Conservation (phyloP, 1,284 basidiomycete genomes). For the Rhodotorula sp. region DNA sequence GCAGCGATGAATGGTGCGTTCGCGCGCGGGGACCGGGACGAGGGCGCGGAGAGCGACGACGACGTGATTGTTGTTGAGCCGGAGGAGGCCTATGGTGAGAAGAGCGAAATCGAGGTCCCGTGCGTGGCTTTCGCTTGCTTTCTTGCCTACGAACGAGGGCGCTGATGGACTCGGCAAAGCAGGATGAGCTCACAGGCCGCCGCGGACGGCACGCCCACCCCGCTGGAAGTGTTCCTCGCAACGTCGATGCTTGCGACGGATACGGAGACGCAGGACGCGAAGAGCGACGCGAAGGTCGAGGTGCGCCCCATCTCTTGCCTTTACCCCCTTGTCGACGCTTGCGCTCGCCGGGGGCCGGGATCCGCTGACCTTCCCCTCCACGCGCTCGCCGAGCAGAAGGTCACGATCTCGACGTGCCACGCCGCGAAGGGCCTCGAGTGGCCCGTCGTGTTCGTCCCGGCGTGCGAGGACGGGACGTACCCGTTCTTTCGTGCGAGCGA, state of each 20-base stretch:
- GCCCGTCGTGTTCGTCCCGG: slow-evolving; percentile 80
- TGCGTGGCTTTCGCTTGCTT: slow-evolving; percentile 1
- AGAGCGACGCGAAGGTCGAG: slow-evolving; percentile 57
- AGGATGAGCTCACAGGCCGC: slow-evolving; percentile 13
- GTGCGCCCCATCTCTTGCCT: slow-evolving; percentile 48
- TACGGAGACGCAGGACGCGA: slow-evolving; percentile 65
- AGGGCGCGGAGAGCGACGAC: slow-evolving; percentile 2
- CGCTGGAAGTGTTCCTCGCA: slow-evolving; percentile 70
- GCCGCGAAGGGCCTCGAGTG: slow-evolving; percentile 90
- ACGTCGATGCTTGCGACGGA: slow-evolving; percentile 83
- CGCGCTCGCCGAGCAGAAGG: slow-evolving; percentile 62
- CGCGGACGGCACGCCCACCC: slow-evolving; percentile 3
- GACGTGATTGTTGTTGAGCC: slow-evolving; percentile 20
- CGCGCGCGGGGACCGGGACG: too few relatives aligned
- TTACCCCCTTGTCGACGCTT: too few relatives aligned
- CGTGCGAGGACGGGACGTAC: slow-evolving; percentile 63
- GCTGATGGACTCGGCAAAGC: neutral
- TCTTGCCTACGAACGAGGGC: neutral
- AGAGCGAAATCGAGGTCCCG: slow-evolving; percentile 34
- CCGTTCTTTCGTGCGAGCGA: slow-evolving; percentile 69
- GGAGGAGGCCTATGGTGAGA: slow-evolving; percentile 29
- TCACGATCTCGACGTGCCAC: slow-evolving; percentile 85
- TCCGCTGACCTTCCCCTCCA: too few relatives aligned
- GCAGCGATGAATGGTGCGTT: neutral
- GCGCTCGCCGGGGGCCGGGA: too few relatives aligned